Conservation (phyloP, 192 early-diverging fungal genomes). For the Coemansia sp. region DNA sequence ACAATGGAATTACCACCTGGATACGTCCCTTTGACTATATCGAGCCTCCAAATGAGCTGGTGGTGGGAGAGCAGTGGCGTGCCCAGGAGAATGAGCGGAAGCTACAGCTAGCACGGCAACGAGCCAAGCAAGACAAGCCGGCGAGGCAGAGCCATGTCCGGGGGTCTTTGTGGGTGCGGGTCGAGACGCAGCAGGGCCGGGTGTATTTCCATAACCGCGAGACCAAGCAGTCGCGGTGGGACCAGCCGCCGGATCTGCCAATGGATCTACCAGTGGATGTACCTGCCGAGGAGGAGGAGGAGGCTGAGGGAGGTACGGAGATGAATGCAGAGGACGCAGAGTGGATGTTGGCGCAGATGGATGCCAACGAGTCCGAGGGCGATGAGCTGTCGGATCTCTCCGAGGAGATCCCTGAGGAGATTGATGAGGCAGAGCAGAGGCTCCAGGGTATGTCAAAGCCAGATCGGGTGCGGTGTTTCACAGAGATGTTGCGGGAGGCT, state of each 20-base stretch:
- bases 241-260: constrained; percentile 8
- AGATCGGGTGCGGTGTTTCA: constrained; percentile 12
- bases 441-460: neutral
- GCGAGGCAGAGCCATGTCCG: neutral
- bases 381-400: neutral
- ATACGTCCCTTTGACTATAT: constrained; percentile 39
- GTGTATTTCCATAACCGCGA: constrained; percentile 26
- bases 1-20: constrained; percentile 38
- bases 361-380: neutral
- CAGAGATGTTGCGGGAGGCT: constrained; percentile 19
- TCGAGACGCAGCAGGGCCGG: constrained; percentile 29
- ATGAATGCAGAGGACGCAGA: constrained; percentile 40
- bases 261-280: neutral
- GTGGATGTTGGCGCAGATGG: constrained; percentile 48
- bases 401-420: neutral
- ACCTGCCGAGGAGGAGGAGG: neutral
- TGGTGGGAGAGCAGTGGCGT: constrained; percentile 15
- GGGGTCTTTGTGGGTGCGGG: constrained; percentile 8
- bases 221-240: constrained; percentile 16
- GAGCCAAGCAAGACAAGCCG: constrained; percentile 24
- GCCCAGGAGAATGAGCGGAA: constrained; percentile 1
- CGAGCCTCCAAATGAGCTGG: constrained; percentile 6
- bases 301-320: constrained; percentile 12
- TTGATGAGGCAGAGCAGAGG: neutral
- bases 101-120: neutral